A percentile compares a stretch with the other conserved stretches of the same genome.
Conservation (phyloP, 306 rosid genomes). For the Vigna nakashimae region DNA sequence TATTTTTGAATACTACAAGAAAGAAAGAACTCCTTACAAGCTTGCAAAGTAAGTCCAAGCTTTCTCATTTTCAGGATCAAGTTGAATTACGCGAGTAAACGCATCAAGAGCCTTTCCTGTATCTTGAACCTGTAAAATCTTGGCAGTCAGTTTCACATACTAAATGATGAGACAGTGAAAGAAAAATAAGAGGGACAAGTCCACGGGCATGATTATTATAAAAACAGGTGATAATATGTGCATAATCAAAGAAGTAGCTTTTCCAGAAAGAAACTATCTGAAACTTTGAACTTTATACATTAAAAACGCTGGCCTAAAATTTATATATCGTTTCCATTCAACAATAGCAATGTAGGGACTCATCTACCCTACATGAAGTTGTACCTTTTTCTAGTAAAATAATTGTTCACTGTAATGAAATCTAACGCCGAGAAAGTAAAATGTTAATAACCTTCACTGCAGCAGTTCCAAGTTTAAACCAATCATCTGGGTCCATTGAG, state of each 20-base stretch:
- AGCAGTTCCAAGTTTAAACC: slow-evolving; percentile 97
- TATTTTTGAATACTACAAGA: not conserved
- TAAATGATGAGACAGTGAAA: slow-evolving; percentile 13
- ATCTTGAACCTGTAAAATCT: slow-evolving; percentile 78
- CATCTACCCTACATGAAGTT: no score
- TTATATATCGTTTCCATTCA: no score
- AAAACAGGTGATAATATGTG: no score
- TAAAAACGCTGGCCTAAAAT: not conserved
- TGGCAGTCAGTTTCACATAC: slow-evolving; percentile 38
- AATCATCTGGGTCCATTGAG: slow-evolving; percentile 91
- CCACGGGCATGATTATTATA: no score
- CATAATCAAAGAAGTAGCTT: no score
- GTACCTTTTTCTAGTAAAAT: not conserved
- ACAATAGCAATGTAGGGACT: no score
- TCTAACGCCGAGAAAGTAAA: not conserved
- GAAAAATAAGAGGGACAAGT: not conserved
- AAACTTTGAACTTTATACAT: slow-evolving; percentile 20
- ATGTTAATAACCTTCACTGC: slow-evolving; percentile 70
- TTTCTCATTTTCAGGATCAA: slow-evolving; percentile 97
- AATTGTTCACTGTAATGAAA: slow-evolving; percentile 21
- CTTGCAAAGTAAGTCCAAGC: slow-evolving; percentile 98
- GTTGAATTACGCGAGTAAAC: slow-evolving; percentile 94
- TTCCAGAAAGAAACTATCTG: not conserved
- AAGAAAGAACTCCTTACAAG: slow-evolving; percentile 66
- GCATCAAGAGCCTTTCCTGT: slow-evolving; percentile 92